A percentile compares a stretch with the other conserved stretches of the same genome.
phyloP scores from a whole-genome alignment of 176 grass and related monocot species.

The barley (Hordeum vulgare) region MorexV3_pseudomolecules_assembly NC_058522.1:27045241-27045740 shows the following conservation, averaged over 20 bases:
- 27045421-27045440: background rate
- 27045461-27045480: background rate
- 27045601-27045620: slow-evolving; percentile 61
- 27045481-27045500: slow-evolving; percentile 1
- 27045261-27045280: background rate
- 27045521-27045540: background rate
- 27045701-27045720: background rate
- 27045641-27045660: slow-evolving; percentile 84
- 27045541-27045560: slow-evolving; percentile 57
- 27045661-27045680: slow-evolving; percentile 87
- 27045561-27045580: slow-evolving; percentile 49
- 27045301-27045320: background rate
- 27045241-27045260: background rate
- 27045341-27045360: background rate
- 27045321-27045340: background rate
- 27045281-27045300: background rate
- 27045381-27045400: slow-evolving; percentile 5
- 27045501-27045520: background rate
- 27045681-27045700: slow-evolving; percentile 60
- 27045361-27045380: background rate
- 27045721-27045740: slow-evolving; percentile 7
- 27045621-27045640: slow-evolving; percentile 61
- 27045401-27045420: background rate
- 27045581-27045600: slow-evolving; percentile 76
- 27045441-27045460: background rate